phyloP scores from a whole-genome alignment of 2,329 filamentous ascomycete species.

The Didymella segeticola region DNA sequence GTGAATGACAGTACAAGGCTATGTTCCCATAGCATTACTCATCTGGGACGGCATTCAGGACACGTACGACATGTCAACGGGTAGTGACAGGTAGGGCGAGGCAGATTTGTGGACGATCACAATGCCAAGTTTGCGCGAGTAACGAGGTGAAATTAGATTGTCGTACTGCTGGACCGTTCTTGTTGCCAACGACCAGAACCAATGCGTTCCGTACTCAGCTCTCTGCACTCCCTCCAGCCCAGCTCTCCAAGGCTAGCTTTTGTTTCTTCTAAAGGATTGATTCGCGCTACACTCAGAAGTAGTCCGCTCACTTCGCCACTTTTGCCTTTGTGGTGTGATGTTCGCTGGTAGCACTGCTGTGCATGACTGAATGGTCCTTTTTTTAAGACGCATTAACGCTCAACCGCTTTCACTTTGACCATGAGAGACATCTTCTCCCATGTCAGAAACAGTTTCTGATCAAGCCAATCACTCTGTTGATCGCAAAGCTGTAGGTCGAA shows the following conservation, averaged over 20 bases:
- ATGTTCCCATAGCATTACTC: not conserved
- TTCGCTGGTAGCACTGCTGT: too few relatives aligned
- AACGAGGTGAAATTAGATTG: not conserved
- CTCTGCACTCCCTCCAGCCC: not conserved
- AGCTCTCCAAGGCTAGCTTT: not conserved
- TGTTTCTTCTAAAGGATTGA: not conserved
- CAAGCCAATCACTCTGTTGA: conserved; percentile 35
- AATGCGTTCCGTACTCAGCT: not conserved
- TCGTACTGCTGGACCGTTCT: not conserved
- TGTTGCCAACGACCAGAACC: not conserved
- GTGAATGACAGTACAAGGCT: not conserved
- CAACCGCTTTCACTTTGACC: not conserved
- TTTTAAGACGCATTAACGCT: not conserved
- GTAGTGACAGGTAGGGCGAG: not conserved
- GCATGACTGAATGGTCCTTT: not conserved
- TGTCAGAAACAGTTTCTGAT: conserved; percentile 44
- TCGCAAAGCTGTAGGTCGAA: conserved; percentile 47
- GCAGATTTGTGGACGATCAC: not conserved
- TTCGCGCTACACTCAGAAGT: too few relatives aligned
- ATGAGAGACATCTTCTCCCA: conserved; percentile 49
- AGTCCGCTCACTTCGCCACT: too few relatives aligned
- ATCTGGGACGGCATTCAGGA: not conserved
- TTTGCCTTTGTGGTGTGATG: not conserved
- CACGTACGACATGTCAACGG: conserved; percentile 5
- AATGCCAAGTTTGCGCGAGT: not conserved